Percentiles rank a stretch among this genome's conserved stretches.
Conservation (phyloP, 108 stramenopile species). For the Aurantiochytrium sp. region DNA sequence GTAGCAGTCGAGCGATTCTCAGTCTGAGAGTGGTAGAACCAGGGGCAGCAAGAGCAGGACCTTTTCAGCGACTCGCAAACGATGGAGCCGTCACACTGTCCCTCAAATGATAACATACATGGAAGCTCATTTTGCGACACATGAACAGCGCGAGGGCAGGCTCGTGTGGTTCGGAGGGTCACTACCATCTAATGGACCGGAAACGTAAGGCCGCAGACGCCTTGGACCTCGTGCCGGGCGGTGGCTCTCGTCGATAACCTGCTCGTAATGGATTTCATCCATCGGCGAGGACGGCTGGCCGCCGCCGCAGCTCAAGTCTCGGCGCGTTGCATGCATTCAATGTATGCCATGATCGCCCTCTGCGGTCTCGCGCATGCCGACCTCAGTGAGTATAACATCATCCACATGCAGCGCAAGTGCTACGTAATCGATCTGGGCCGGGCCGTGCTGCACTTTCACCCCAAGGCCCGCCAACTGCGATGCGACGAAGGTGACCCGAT, state of each 20-base stretch:
- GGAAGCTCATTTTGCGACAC: too few relatives aligned
- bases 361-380: slow-evolving; percentile 53
- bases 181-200: too few relatives aligned
- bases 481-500: background rate
- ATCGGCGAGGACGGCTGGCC: slow-evolving; percentile 53
- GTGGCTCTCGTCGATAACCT: slow-evolving; percentile 41
- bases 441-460: slow-evolving; percentile 30
- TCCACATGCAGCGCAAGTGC: slow-evolving; percentile 18
- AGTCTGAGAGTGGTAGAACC: too few relatives aligned
- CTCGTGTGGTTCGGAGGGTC: too few relatives aligned
- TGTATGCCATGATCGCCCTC: slow-evolving; percentile 34
- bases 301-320: slow-evolving; percentile 44
- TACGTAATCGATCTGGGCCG: slow-evolving; percentile 37
- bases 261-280: slow-evolving; percentile 53
- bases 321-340: background rate
- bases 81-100: too few relatives aligned
- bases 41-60: too few relatives aligned
- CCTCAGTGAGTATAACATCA: slow-evolving; percentile 56
- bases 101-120: too few relatives aligned
- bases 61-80: too few relatives aligned
- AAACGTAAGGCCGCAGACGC: too few relatives aligned
- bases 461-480: slow-evolving; percentile 12
- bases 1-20: too few relatives aligned
- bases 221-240: too few relatives aligned
- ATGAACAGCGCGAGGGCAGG: too few relatives aligned